Evolutionary conservation across 75 land plant species (phyloP), one percentile per base, ranked within the genome.

Genomic region (Cupressus sempervirens): DNA sequence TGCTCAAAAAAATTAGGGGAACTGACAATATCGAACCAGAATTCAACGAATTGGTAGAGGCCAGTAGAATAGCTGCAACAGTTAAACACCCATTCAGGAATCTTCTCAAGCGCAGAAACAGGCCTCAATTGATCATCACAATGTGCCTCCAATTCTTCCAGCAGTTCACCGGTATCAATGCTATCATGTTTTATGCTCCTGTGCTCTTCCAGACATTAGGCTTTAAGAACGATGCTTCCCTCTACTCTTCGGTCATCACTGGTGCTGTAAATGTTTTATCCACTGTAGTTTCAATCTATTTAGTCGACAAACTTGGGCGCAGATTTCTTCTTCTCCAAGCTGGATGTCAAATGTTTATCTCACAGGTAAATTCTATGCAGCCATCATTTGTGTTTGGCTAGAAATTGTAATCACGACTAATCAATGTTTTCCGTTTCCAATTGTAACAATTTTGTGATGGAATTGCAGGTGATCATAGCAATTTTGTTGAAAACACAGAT

Each of bases 11-110:
- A 73, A 84, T 92, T n/a, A 76, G 94, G 4, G 95, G 95, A 3
- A 83, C 88, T 67, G 20, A 87, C 3, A 86, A 89, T 56, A 88
- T 91, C 53, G 83, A 83, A 0, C 81, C 73, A 14, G 92, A 91
- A 81, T 91, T 76, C 79, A 83, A 89, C 6, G 90, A 91, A 72
- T 32, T 91, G 7, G 77, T 89, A 3, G 73, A 87, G 76, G 92
- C 92, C 14, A 86, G 98, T 84, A 83, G 85, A 4, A 82, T 90
- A 2, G 92, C 98, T 23, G 86, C 88, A 68, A 15, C 54, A 36
- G 93, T 96, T 12, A 93, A 92, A 84, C 92, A 94, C 87, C 98
- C 93, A 5, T 93, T 93, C 86, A 81, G 93, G 18, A 94, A 94
- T 82, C 91, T 93, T 9, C 80, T 93, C 52, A 68, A 85, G 86